phyloP scores from a whole-genome alignment of 2,329 filamentous ascomycete species.

The Fusarium solani-melongenae region DNA sequence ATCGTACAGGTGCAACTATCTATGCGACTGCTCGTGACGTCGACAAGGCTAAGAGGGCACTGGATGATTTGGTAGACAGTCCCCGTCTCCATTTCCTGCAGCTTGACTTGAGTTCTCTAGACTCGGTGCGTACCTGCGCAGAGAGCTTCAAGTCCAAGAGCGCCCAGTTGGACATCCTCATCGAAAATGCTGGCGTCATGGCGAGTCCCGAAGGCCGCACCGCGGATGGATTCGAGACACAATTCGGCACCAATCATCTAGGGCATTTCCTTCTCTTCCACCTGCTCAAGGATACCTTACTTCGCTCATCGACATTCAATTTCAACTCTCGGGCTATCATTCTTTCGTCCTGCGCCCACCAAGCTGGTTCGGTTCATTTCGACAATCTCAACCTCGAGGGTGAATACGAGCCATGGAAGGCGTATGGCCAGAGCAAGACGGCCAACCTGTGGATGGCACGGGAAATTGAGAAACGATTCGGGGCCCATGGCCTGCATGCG shows the following conservation, averaged over 20 bases:
- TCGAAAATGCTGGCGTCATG: conserved; percentile 36
- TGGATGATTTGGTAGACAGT: neutral
- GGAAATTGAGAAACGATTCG: conserved; percentile 23
- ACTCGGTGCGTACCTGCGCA: conserved; percentile 34
- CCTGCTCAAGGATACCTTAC: conserved; percentile 55
- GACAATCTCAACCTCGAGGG: conserved; percentile 16
- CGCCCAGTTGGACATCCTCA: conserved; percentile 30
- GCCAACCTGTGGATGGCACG: conserved; percentile 31
- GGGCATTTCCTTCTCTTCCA: conserved; percentile 40
- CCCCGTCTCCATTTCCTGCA: conserved; percentile 13
- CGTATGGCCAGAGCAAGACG: conserved; percentile 29
- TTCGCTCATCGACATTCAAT: conserved; percentile 50
- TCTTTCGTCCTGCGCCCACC: conserved; percentile 56
- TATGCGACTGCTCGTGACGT: conserved; percentile 34
- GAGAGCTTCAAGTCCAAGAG: conserved; percentile 25
- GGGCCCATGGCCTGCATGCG: conserved; percentile 11
- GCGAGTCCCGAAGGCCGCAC: conserved; percentile 8
- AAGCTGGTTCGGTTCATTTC: conserved; percentile 4
- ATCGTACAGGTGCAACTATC: conserved; percentile 47
- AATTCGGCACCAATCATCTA: conserved; percentile 40
- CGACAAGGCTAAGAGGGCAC: conserved; percentile 25
- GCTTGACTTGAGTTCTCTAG: conserved; percentile 34
- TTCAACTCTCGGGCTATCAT: conserved; percentile 59
- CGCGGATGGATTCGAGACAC: conserved; percentile 34
- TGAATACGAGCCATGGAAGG: conserved; percentile 21